A percentile compares a stretch with the other conserved stretches of the same genome.
These are phyloP conservation scores for Globisporangium carolinianum DNA, from an alignment of 352 stramenopile species.

Conservation along the genomic window DNA sequence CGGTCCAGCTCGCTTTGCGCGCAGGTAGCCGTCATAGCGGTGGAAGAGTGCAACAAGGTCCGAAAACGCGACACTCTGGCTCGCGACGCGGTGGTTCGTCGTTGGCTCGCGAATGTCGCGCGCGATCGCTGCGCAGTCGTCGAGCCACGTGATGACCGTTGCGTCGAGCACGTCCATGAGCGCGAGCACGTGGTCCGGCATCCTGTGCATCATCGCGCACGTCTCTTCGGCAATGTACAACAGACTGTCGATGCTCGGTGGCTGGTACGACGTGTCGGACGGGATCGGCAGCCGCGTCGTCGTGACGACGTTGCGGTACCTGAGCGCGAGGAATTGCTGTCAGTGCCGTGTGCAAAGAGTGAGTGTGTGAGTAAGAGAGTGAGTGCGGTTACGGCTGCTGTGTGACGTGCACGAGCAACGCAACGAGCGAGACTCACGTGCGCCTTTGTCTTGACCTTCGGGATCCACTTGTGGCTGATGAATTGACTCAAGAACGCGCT, in stretches of 20 bases:
- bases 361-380: background rate
- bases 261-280: constrained; percentile 70
- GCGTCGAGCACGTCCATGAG: constrained; percentile 56
- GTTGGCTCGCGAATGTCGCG: constrained; percentile 74
- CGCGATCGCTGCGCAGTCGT: constrained; percentile 62
- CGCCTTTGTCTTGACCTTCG: constrained; percentile 63
- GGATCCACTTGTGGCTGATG: constrained; percentile 66
- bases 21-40: constrained; percentile 59
- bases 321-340: constrained; percentile 50
- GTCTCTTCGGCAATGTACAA: constrained; percentile 62
- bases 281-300: constrained; percentile 46
- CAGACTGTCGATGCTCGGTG: constrained; percentile 68
- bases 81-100: constrained; percentile 55
- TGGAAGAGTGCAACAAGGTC: constrained; percentile 59
- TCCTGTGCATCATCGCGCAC: constrained; percentile 63
- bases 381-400: background rate
- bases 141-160: constrained; percentile 60
- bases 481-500: constrained; percentile 57
- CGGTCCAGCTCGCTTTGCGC: constrained; percentile 40
- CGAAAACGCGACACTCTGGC: constrained; percentile 49
- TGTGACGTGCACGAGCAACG: too few species aligned
- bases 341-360: background rate
- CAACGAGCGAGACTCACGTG: constrained; percentile 15
- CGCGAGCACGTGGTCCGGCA: constrained; percentile 54
- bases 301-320: constrained; percentile 37